Base-by-base conservation (phyloP, 2,329 filamentous ascomycete species). In the Geoglossum cookeanum region DNA sequence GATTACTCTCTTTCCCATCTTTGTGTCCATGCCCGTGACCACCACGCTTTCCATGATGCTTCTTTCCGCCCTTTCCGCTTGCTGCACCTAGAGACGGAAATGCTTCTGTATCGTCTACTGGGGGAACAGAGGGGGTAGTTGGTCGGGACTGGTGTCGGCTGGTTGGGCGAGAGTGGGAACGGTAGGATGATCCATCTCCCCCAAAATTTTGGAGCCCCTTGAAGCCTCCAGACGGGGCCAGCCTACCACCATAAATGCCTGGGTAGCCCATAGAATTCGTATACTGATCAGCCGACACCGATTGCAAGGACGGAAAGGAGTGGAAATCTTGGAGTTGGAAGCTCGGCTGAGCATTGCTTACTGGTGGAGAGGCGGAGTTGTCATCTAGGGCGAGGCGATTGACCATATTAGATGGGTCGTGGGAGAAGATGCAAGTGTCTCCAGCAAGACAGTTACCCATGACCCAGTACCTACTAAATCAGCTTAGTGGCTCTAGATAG, bases 381-480 rank as follows among this genome's bases (percentile, higher is more conserved):
- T 81, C 86, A 61, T 87, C 84, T 13, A 96, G 71, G 35, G 77
- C 81, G 61, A 98, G 78, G 63, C 86, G 86, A 65, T 84, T 88
- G 71, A 95, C 81, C 13, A 96, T 78, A 62, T 88, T 80, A 1
- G 89, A 81, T 1, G 92, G 92, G 64, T 98, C 92, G 69, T 98
- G 92, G 13, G 91, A 97, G 72, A 98, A 98, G 59, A 95, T 87
- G 69, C 92, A 98, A 2, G 88, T 90, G 58, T 89, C 84, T 39
- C 92, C 91, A 22, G 92, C 92, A 37, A 98, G 78, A 67, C 92
- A 98, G 65, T 91, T 96, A 1, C 92, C 92, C 72, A 88, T 88
- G 56, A 98, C 78, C 87, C 90, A 98, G 68, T 97, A 97, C 68
- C 87, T 92, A 64, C 49, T 61, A 22, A 59, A 53, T 56, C 48